phyloP scores from a whole-genome alignment of 1,139 yeast genomes.

The Pichia sp. region DNA sequence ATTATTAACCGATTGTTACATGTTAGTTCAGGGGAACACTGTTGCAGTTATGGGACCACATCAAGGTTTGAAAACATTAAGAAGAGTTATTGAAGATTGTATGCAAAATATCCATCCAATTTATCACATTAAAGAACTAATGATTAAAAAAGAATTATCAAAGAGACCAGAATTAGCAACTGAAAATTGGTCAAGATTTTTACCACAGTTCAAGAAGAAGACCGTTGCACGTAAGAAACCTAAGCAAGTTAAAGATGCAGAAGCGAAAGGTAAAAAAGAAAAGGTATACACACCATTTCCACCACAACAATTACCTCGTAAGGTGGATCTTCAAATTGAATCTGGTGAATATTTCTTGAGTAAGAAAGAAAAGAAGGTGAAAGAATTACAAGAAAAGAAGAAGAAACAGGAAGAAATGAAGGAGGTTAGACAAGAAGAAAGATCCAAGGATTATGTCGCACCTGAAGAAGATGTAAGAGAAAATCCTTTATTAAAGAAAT shows the following conservation, averaged over 20 bases:
- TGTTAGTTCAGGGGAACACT: constrained; percentile 94
- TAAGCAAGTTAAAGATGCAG: constrained; percentile 44
- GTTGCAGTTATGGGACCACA: constrained; percentile 97
- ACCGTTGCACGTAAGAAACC: constrained; percentile 93
- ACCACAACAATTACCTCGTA: constrained; percentile 94
- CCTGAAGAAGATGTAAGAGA: constrained; percentile 57
- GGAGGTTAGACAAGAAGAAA: constrained; percentile 59
- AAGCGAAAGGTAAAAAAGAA: constrained; percentile 52
- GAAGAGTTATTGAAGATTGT: constrained; percentile 95
- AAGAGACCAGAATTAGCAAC: constrained; percentile 91
- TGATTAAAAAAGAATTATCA: constrained; percentile 93
- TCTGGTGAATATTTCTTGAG: constrained; percentile 97
- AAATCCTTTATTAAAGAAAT: constrained; percentile 28
- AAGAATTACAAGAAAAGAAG: constrained; percentile 69
- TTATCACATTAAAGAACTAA: constrained; percentile 90
- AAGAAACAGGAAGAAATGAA: constrained; percentile 71
- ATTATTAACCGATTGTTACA: constrained; percentile 85
- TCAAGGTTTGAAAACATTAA: constrained; percentile 84
- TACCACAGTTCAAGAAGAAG: constrained; percentile 95
- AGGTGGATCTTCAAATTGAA: constrained; percentile 94
- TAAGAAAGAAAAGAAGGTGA: constrained; percentile 70
- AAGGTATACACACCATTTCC: constrained; percentile 98
- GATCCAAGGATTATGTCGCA: constrained; percentile 75
- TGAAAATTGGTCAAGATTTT: constrained; percentile 95
- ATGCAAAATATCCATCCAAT: constrained; percentile 96